These are phyloP conservation scores for Trichoderma hamatum DNA, from an alignment of 2,329 filamentous ascomycete species.

Conservation along the genomic window DNA sequence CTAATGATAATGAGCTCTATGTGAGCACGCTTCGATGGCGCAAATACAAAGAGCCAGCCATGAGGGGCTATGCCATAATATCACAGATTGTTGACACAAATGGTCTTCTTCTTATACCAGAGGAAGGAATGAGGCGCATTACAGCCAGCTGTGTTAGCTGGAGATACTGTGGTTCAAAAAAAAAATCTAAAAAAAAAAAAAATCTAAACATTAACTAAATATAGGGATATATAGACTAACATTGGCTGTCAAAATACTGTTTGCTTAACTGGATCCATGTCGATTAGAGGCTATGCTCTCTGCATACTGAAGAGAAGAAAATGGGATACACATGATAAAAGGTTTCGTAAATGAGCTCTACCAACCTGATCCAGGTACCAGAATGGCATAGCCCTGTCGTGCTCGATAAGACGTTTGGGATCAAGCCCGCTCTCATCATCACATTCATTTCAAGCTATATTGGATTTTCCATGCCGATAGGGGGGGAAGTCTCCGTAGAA, in stretches of 20 bases:
- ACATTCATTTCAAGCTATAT: constrained; percentile 39
- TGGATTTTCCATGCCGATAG: constrained; percentile 49
- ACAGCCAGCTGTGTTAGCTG: background rate
- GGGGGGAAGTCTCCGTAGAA: constrained; percentile 33
- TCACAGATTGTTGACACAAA: background rate
- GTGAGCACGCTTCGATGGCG: background rate
- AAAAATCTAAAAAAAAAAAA: background rate
- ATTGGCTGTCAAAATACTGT: constrained; percentile 4
- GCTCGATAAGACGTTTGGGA: background rate
- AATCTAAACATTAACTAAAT: constrained; percentile 13
- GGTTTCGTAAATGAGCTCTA: background rate
- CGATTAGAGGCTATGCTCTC: background rate
- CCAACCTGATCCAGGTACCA: background rate
- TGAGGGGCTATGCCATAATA: background rate
- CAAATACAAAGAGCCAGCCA: background rate
- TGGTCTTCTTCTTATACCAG: background rate
- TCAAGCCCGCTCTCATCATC: background rate
- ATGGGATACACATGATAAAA: background rate
- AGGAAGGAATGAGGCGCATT: background rate
- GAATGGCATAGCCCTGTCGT: background rate
- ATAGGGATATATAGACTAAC: constrained; percentile 10
- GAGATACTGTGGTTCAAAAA: background rate
- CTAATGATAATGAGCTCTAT: background rate
- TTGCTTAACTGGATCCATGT: background rate
- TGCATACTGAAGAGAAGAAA: background rate